Evolutionary conservation across 768 basidiomycete species (phyloP).

Genomic region (Asterophora parasitica): DNA sequence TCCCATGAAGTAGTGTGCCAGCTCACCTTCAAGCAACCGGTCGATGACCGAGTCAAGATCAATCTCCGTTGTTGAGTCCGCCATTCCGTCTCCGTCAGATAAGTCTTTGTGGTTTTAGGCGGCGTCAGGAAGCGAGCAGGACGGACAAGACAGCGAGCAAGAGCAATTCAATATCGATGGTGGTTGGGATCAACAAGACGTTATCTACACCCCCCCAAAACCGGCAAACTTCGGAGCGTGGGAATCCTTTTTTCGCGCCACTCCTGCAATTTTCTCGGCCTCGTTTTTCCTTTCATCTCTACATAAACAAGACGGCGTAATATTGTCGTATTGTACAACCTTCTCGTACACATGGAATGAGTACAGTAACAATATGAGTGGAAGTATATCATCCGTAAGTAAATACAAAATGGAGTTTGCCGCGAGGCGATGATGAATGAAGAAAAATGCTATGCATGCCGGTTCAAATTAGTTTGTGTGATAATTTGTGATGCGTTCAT

Average conservation of each 20-base stretch:
- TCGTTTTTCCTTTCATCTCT: not conserved
- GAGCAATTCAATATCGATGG: conserved; percentile 36
- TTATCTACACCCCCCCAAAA: conserved; percentile 32
- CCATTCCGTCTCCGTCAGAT: conserved; percentile 42
- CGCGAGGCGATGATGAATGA: not conserved
- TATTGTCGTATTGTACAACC: not conserved
- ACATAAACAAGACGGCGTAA: too few species aligned
- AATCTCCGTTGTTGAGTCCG: conserved; percentile 84
- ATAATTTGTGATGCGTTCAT: not conserved
- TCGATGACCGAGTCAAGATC: conserved; percentile 99
- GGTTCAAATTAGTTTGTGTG: too few species aligned
- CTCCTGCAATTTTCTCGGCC: conserved; percentile 10
- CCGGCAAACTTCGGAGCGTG: conserved; percentile 41
- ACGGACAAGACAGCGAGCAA: conserved; percentile 9
- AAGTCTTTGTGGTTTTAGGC: conserved; percentile 3
- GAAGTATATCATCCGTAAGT: not conserved
- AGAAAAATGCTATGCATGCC: not conserved
- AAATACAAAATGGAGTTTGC: not conserved
- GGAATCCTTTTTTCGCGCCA: conserved; percentile 26
- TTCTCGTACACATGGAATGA: not conserved
- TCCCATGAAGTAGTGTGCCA: conserved; percentile 13
- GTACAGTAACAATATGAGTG: not conserved
- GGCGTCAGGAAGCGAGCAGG: conserved; percentile 12
- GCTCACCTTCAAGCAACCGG: conserved; percentile 93
- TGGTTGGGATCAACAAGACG: conserved; percentile 43